Conservation (phyloP, 164 flowering plant genomes). For the Paratinospora sagittata region DNA sequence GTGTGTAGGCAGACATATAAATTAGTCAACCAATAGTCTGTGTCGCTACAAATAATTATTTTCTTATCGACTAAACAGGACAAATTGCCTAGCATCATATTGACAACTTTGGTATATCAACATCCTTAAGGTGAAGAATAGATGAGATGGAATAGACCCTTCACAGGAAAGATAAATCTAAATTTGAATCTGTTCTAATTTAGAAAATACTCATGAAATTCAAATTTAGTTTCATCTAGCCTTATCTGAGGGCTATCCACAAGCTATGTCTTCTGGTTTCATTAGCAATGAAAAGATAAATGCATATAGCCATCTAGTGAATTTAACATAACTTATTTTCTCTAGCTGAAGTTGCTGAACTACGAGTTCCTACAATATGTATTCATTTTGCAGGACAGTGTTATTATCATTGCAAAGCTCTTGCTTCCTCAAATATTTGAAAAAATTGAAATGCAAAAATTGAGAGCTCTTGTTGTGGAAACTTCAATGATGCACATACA, state of each 20-base stretch:
- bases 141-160: background rate
- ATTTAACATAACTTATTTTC: background rate
- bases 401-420: conserved; percentile 59
- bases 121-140: too few species aligned
- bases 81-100: too few species aligned
- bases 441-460: conserved; percentile 65
- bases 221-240: background rate
- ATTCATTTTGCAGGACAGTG: conserved; percentile 62
- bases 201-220: background rate
- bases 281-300: background rate
- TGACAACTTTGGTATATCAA: too few species aligned
- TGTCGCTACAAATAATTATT: too few species aligned
- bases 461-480: conserved; percentile 68
- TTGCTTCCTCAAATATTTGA: conserved; percentile 84
- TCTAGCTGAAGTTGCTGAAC: background rate
- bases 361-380: background rate
- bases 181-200: background rate
- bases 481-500: conserved; percentile 60
- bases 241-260: background rate
- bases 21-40: too few species aligned
- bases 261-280: background rate
- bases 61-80: too few species aligned
- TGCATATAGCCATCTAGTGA: background rate
- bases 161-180: background rate
- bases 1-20: too few species aligned